Conservation (phyloP, 306 rosid species). For the Echinosophora koreensis region DNA sequence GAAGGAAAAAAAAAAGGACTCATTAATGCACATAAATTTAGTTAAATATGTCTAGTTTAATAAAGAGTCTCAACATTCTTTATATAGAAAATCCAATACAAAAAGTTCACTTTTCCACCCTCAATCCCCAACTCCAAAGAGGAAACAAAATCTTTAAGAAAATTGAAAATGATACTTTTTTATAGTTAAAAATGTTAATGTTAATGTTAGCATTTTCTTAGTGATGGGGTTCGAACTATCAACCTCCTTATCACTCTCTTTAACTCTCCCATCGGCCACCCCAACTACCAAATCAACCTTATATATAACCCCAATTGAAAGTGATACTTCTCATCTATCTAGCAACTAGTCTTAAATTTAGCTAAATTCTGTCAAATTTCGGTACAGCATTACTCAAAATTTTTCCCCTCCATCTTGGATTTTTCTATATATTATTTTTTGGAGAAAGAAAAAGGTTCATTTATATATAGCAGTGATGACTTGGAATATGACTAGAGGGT, state of each 20-base stretch:
- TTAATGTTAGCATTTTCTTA: too few relatives aligned
- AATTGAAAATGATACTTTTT: background rate
- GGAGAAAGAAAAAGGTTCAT: conserved; percentile 6
- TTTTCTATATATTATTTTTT: background rate
- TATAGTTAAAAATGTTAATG: too few relatives aligned
- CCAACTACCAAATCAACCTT: too few relatives aligned
- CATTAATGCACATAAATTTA: background rate
- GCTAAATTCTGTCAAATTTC: too few relatives aligned
- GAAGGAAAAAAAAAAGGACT: background rate
- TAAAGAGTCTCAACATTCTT: background rate
- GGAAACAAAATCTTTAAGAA: background rate
- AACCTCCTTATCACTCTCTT: too few relatives aligned
- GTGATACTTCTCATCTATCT: too few relatives aligned
- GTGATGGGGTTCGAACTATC: too few relatives aligned
- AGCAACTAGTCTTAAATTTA: too few relatives aligned
- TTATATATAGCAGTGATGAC: conserved; percentile 47
- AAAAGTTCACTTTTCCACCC: conserved; percentile 21
- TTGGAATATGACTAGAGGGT: conserved; percentile 58
- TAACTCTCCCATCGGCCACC: too few relatives aligned
- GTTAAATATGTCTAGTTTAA: background rate
- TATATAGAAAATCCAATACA: conserved; percentile 19
- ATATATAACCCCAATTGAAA: too few relatives aligned
- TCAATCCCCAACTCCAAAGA: background rate
- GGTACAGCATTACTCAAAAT: background rate
- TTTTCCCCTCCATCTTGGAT: background rate